Evolutionary conservation across 495 filamentous ascomycete species (phyloP).

Genomic region (Annulohypoxylon stygium): DNA sequence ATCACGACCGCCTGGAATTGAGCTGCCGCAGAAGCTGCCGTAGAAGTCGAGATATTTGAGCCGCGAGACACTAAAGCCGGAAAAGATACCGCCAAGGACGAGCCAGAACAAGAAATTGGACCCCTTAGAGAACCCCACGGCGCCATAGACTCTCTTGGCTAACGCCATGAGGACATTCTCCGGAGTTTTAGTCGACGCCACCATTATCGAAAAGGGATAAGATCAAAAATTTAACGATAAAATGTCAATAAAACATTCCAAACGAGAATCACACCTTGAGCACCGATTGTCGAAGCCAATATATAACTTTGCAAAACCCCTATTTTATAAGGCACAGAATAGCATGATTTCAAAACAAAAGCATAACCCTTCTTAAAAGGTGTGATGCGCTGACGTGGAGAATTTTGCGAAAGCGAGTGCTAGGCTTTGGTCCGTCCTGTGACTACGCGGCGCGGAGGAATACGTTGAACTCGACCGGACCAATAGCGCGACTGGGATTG

Average conservation of each 20-base stretch:
- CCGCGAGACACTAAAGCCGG: slow-evolving; percentile 50
- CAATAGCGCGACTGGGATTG: not conserved
- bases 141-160: slow-evolving; percentile 48
- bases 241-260: not conserved
- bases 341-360: not conserved
- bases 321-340: not conserved
- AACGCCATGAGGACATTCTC: slow-evolving; percentile 19
- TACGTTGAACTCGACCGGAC: not conserved
- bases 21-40: slow-evolving; percentile 44
- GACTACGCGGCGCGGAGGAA: slow-evolving; percentile 1
- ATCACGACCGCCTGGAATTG: slow-evolving; percentile 11
- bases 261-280: not conserved
- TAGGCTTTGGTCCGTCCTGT: not conserved
- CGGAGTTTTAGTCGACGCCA: slow-evolving; percentile 6
- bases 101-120: slow-evolving; percentile 60
- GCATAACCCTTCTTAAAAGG: not conserved
- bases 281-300: not conserved
- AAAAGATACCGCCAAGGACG: slow-evolving; percentile 48
- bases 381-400: not conserved
- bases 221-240: not conserved
- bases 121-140: slow-evolving; percentile 56
- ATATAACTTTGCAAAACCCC: not conserved
- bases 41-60: slow-evolving; percentile 56
- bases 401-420: not conserved
- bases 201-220: slow-evolving; percentile 31